phyloP scores from a whole-genome alignment of 371 early-diverging fungal genomes.

The Mucor irregularis region DNA sequence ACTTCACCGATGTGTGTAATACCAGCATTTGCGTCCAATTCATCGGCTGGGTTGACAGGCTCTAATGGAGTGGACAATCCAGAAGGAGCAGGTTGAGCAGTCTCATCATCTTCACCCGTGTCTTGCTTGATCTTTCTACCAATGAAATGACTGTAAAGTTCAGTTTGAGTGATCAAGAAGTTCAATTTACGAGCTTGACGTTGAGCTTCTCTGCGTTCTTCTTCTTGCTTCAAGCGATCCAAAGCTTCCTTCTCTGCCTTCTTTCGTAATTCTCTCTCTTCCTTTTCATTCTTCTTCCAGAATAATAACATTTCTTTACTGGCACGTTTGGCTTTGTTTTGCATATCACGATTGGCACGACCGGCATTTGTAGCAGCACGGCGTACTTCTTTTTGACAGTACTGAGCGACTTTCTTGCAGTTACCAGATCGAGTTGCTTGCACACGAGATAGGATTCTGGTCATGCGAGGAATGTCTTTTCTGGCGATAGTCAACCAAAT shows the following conservation, averaged over 20 bases:
- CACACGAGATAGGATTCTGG: constrained; percentile 54
- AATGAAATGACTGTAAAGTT: constrained; percentile 96
- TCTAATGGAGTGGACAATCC: constrained; percentile 22
- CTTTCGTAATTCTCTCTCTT: constrained; percentile 88
- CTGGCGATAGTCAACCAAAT: constrained; percentile 51
- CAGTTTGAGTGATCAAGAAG: constrained; percentile 96
- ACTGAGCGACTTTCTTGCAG: constrained; percentile 61
- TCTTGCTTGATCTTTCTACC: constrained; percentile 72
- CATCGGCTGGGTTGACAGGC: constrained; percentile 10
- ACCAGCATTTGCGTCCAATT: constrained; percentile 17
- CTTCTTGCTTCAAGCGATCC: constrained; percentile 81
- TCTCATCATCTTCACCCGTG: constrained; percentile 46
- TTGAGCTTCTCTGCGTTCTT: constrained; percentile 87
- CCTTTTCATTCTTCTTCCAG: constrained; percentile 91
- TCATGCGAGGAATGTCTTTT: constrained; percentile 52
- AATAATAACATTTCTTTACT: constrained; percentile 71
- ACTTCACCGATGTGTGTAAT: constrained; percentile 56
- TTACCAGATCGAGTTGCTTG: constrained; percentile 57
- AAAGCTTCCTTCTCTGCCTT: constrained; percentile 90
- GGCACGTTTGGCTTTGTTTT: constrained; percentile 45
- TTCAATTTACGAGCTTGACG: constrained; percentile 95
- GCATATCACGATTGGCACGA: constrained; percentile 45
- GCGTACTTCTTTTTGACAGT: constrained; percentile 59
- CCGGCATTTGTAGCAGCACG: constrained; percentile 51
- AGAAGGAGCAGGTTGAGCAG: constrained; percentile 34